These are phyloP conservation scores for Fraxinus cuspidata DNA, from an alignment of 257 asterid genomes.

Conservation along the genomic window DNA sequence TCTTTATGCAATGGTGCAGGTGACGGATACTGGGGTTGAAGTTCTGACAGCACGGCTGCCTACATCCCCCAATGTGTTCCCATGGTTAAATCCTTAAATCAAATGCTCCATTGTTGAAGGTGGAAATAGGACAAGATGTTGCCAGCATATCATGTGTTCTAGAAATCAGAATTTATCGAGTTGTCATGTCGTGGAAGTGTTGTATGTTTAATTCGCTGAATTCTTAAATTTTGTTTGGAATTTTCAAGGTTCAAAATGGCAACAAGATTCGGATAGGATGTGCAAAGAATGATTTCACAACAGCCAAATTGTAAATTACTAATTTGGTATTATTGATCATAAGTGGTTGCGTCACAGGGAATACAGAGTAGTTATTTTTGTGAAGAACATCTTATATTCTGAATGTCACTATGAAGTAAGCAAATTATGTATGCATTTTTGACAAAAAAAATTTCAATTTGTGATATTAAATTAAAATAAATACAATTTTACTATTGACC, in stretches of 20 bases:
- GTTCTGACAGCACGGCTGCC: slow-evolving; percentile 91
- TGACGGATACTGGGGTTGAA: slow-evolving; percentile 90
- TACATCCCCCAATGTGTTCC: slow-evolving; percentile 79
- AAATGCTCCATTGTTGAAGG: background rate
- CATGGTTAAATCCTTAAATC: slow-evolving; percentile 67
- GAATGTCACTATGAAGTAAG: too few species aligned
- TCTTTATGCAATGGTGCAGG: slow-evolving; percentile 43
- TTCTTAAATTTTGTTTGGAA: slow-evolving; percentile 25
- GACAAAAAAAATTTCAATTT: too few species aligned
- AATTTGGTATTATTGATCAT: background rate
- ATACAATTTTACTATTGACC: too few species aligned
- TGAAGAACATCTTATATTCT: too few species aligned
- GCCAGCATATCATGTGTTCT: background rate
- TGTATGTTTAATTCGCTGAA: slow-evolving; percentile 26
- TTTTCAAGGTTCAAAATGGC: background rate
- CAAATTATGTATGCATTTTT: too few species aligned
- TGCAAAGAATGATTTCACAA: background rate
- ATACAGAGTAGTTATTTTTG: too few species aligned
- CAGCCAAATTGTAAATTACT: background rate
- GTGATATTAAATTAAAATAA: too few species aligned
- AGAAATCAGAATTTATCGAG: slow-evolving; percentile 2
- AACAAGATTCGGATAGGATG: slow-evolving; percentile 14
- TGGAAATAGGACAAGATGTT: slow-evolving; percentile 1
- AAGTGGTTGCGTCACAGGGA: too few species aligned
- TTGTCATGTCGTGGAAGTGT: slow-evolving; percentile 19